phyloP scores from a whole-genome alignment of 805 yeast species.

The Suhomyces faveliae region DNA sequence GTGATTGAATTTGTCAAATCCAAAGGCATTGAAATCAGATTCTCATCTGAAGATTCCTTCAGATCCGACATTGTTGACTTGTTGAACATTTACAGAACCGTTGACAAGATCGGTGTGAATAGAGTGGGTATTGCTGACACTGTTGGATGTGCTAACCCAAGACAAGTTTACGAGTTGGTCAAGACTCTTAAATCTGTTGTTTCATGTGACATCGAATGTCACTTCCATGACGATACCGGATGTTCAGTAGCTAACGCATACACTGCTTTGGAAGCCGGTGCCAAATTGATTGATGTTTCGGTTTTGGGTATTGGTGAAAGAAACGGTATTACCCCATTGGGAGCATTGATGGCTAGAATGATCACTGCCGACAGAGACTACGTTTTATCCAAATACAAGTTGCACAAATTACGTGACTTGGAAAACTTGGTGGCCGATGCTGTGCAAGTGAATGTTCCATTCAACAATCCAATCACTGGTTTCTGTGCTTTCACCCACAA shows the following conservation, averaged over 20 bases:
- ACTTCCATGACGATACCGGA: conserved; percentile 98
- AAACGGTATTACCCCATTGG: conserved; percentile 96
- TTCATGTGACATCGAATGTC: conserved; percentile 96
- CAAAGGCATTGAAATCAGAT: conserved; percentile 94
- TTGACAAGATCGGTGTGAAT: conserved; percentile 95
- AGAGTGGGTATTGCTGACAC: conserved; percentile 99
- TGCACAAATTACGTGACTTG: conserved; percentile 92
- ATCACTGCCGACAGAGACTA: conserved; percentile 97
- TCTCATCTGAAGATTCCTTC: conserved; percentile 96
- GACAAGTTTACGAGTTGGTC: conserved; percentile 96
- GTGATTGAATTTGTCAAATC: conserved; percentile 96
- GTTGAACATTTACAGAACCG: conserved; percentile 93
- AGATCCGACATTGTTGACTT: conserved; percentile 94
- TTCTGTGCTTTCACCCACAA: conserved; percentile 99
- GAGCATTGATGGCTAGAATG: conserved; percentile 99
- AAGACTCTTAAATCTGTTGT: conserved; percentile 92
- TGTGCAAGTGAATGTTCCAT: conserved; percentile 94
- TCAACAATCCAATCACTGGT: conserved; percentile 98
- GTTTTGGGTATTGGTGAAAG: conserved; percentile 98
- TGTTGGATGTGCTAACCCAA: conserved; percentile 98
- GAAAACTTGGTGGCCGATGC: conserved; percentile 97
- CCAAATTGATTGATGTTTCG: conserved; percentile 88
- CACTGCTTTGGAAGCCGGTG: conserved; percentile 98
- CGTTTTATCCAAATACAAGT: conserved; percentile 88
- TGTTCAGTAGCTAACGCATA: conserved; percentile 99